Evolutionary conservation across 2,329 filamentous ascomycete genomes (phyloP), one percentile per base, ranked within the genome.

Genomic region (Madurella fahalii): DNA sequence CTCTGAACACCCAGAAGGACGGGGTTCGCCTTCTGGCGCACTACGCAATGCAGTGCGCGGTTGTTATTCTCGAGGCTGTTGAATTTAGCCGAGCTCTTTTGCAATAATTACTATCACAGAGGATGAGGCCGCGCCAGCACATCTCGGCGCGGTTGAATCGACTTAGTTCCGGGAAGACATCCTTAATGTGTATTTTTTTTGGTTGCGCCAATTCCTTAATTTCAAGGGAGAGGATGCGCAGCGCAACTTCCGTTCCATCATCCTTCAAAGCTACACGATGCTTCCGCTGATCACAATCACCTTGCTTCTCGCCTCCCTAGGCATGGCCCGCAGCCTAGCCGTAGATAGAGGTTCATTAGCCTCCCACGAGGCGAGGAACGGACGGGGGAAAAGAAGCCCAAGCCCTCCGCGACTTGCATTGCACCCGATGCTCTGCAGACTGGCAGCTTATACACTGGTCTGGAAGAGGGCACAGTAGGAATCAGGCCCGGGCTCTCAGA

Each of bases 371-470:
- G 16, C 18, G 2, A 11, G 34, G 34, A 37, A 13, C 4, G 13
- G 1, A 2, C 30, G 4, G 2, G 25, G 30, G 1, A 30, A 34
- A 47, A 44, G 15, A 20, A 15, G 15, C 32, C 32, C 9, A 25
- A 34, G 2, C 46, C 41, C 5, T 13, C 40, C 25, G 2, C 42
- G 37, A 49, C 54, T 17, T 68, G 64, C 42, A 65, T 80, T 5
- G 57, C 71, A 47, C 67, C 69, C 3, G 59, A 65, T 37, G 71
- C 72, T 47, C 68, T 80, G 40, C 77, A 80, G 61, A 63, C 59
- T 4, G 72, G 66, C 47, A 76, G 73, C 54, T 57, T 66, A 11
- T 62, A 64, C 18, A 72, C 72, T 41, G 76, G 76, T 17, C 65
- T 74, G 39, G 70, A 70, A 18, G 60, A 60, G 7, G 67, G 66